These are phyloP conservation scores for Hyphopichia wangnamkhiaoensis DNA, from an alignment of 1,139 yeast genomes.

Conservation along the genomic window DNA sequence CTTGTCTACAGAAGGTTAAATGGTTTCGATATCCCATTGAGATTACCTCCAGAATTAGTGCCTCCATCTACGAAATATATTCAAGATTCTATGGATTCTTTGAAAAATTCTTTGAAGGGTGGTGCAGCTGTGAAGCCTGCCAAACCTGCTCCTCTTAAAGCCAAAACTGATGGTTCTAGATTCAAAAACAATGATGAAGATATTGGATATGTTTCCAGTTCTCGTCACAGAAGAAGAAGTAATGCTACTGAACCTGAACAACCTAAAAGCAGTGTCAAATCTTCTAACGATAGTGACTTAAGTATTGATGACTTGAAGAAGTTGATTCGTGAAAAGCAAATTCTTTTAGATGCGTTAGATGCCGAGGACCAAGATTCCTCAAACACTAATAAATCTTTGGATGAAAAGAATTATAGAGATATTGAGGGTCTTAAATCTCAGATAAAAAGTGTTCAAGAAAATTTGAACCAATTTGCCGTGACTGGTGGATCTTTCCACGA, in stretches of 20 bases:
- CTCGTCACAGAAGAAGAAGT: slow-evolving; percentile 57
- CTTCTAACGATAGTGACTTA: slow-evolving; percentile 32
- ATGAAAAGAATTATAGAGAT: slow-evolving; percentile 38
- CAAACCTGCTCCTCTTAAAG: slow-evolving; percentile 15
- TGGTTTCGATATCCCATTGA: slow-evolving; percentile 71
- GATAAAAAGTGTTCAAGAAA: slow-evolving; percentile 56
- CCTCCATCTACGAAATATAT: slow-evolving; percentile 76
- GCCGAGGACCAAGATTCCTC: slow-evolving; percentile 58
- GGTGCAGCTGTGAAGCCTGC: slow-evolving; percentile 40
- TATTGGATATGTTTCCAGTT: slow-evolving; percentile 63
- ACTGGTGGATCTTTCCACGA: slow-evolving; percentile 36
- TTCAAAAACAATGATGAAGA: slow-evolving; percentile 69
- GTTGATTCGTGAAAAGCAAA: slow-evolving; percentile 66
- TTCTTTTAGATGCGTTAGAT: slow-evolving; percentile 70
- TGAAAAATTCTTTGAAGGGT: slow-evolving; percentile 46
- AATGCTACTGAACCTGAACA: slow-evolving; percentile 14
- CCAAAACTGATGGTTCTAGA: slow-evolving; percentile 54
- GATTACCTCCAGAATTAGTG: slow-evolving; percentile 70
- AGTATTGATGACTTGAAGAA: slow-evolving; percentile 58
- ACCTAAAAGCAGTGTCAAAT: slow-evolving; percentile 16
- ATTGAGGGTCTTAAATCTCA: slow-evolving; percentile 65
- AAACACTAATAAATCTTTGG: slow-evolving; percentile 18
- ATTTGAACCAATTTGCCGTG: slow-evolving; percentile 33
- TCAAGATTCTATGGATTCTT: slow-evolving; percentile 44
- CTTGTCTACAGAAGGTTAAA: slow-evolving; percentile 72